Evolutionary conservation across 106 monocot species (phyloP).

Genomic region (Dactylorhiza incarnata): DNA sequence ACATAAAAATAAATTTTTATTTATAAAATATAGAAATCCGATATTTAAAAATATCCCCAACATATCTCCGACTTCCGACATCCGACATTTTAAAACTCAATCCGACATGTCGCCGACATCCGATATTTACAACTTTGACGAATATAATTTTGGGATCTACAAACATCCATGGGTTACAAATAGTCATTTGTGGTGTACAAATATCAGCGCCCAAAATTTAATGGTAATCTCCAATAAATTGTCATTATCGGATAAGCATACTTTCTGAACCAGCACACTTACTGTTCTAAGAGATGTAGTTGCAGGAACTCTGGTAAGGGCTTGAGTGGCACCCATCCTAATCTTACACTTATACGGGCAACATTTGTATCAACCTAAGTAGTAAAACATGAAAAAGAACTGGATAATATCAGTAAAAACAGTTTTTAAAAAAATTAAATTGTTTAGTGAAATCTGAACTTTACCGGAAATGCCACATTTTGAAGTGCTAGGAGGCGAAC

Average conservation of each 20-base stretch:
- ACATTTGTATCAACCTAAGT: slow-evolving; percentile 84
- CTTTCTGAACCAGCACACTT: slow-evolving; percentile 9
- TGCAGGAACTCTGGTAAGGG: slow-evolving; percentile 76
- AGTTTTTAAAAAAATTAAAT: neutral
- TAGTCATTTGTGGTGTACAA: too few relatives aligned
- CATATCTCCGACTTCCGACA: too few relatives aligned
- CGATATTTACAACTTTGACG: too few relatives aligned
- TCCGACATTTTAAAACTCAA: too few relatives aligned
- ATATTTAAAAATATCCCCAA: too few relatives aligned
- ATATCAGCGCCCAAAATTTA: neutral
- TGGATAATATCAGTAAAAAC: neutral
- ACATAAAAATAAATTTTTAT: neutral
- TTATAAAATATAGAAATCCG: neutral
- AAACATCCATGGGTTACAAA: neutral
- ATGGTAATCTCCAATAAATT: neutral
- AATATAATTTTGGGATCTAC: neutral
- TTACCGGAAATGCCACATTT: slow-evolving; percentile 78
- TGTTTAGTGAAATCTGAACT: neutral
- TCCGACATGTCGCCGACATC: too few relatives aligned
- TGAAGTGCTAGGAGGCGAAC: slow-evolving; percentile 67
- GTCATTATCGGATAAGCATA: neutral
- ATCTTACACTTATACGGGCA: slow-evolving; percentile 70
- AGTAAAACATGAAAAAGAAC: neutral
- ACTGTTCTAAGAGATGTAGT: slow-evolving; percentile 78
- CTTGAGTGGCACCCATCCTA: slow-evolving; percentile 88